Base-by-base conservation (phyloP, 2,329 filamentous ascomycete species). In the Alternaria incomplexa region DNA sequence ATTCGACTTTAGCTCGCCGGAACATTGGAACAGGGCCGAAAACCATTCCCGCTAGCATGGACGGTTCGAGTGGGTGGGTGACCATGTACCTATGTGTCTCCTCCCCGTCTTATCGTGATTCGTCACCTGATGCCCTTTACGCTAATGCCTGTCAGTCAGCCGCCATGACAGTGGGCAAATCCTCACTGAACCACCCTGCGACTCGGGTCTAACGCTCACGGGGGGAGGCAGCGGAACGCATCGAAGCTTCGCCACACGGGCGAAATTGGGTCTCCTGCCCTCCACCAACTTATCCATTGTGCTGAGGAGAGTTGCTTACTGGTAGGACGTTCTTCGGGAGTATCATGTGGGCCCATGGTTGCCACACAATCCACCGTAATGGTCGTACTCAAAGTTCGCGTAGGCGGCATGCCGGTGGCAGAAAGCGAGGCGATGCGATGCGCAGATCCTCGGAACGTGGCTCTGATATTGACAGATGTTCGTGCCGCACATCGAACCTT, bases 191-290 rank as follows among this genome's bases (percentile, higher is more conserved):
- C 66, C 61, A 56, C 63, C 68, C 70, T 64, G 63, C 40, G 58
- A 64, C 61, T 66, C 63, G 70, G 71, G 64, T 71, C 65, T 48
- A 62, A 61, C 56, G 57, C 61, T 56, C 64, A 62, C 20, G 63
- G 59, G 64, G 59, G 59, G 64, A 65, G 54, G 68, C 58, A 63
- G 65, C 48, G 68, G 71, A 59, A 63, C 53, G 66, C 61, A 67
- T 71, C 63, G 55, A 70, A 66, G 64, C 68, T 68, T 76, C 65
- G 70, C 73, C 73, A 73, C 73, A 68, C 64, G 52, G 58, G 67
- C 66, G 63, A 66, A 66, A 69, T 36, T 55, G 46, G 45, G 26
- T 58, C 64, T 58, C 56, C 52, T 58, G 55, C 52, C 48, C 46
- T 61, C 51, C 48, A 59, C 59, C 59, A 52, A 40, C 59, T 28